Percentiles rank a stretch among this genome's conserved stretches.
phyloP scores from a whole-genome alignment of 2,329 filamentous ascomycete species.

The Aureobasidium musti region DNA sequence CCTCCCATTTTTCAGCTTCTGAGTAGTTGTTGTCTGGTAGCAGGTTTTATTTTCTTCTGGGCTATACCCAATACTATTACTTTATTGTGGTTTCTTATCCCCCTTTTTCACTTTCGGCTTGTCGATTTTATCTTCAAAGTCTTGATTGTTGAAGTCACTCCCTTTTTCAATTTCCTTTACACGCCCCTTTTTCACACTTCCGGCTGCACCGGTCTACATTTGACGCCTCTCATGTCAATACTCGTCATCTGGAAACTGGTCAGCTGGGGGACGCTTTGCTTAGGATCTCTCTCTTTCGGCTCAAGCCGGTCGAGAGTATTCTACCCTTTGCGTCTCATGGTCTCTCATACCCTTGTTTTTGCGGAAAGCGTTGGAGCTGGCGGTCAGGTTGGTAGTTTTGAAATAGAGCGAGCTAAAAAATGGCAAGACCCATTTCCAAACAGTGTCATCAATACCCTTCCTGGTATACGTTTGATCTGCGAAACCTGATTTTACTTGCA shows the following conservation, averaged over 20 bases:
- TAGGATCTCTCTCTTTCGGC: background rate
- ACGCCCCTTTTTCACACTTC: background rate
- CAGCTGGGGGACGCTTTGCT: background rate
- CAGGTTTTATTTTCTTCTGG: conserved; percentile 6
- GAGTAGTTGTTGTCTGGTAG: background rate
- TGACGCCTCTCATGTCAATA: conserved; percentile 10
- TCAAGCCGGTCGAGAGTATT: background rate
- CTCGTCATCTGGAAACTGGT: background rate
- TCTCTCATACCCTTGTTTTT: conserved; percentile 3
- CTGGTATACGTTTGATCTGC: too few species aligned
- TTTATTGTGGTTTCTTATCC: conserved; percentile 12
- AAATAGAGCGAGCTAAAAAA: conserved; percentile 19
- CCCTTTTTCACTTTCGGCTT: conserved; percentile 10
- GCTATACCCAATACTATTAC: background rate
- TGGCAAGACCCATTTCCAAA: background rate
- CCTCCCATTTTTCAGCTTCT: background rate
- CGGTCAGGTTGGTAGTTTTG: conserved; percentile 16
- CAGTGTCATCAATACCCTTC: background rate
- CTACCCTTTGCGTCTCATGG: background rate
- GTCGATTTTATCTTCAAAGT: conserved; percentile 13
- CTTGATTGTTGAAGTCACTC: conserved; percentile 16
- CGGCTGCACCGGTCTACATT: background rate
- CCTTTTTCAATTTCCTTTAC: conserved; percentile 8
- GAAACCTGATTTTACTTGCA: too few species aligned
- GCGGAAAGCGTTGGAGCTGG: conserved; percentile 26